Evolutionary conservation across 2,329 filamentous ascomycete species (phyloP).

Genomic region (Cordyceps cicadae): DNA sequence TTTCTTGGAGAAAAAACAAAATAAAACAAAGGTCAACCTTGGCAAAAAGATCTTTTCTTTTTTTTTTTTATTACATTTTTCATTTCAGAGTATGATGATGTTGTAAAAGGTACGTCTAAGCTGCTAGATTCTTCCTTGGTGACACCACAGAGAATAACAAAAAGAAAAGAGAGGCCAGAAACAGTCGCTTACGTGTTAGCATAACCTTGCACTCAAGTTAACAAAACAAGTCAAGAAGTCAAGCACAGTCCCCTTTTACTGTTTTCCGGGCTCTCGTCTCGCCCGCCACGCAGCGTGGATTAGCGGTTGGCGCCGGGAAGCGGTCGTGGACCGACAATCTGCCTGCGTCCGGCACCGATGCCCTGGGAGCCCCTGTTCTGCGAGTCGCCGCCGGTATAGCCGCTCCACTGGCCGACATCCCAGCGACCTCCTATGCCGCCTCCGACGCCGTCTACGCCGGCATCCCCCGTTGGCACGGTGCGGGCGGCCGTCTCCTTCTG

Average conservation of each 20-base stretch:
- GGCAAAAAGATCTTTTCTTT: too few relatives aligned
- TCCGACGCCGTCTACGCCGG: slow-evolving; percentile 52
- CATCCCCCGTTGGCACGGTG: slow-evolving; percentile 39
- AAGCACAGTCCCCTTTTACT: slow-evolving; percentile 9
- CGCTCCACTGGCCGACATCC: slow-evolving; percentile 69
- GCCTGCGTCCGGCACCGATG: slow-evolving; percentile 62
- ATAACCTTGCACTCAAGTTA: neutral
- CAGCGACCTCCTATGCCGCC: slow-evolving; percentile 61
- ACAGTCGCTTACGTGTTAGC: neutral
- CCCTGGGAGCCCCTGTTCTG: slow-evolving; percentile 60
- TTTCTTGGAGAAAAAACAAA: too few relatives aligned
- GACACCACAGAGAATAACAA: neutral
- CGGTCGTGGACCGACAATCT: slow-evolving; percentile 72
- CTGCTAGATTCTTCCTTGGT: neutral
- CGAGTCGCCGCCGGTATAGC: slow-evolving; percentile 66
- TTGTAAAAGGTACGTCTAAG: neutral
- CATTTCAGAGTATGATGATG: neutral
- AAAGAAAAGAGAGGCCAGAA: neutral
- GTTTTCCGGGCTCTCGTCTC: slow-evolving; percentile 11
- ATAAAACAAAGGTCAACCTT: too few relatives aligned
- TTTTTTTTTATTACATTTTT: neutral
- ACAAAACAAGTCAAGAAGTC: neutral
- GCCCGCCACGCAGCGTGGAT: too few relatives aligned
- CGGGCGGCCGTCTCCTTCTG: slow-evolving; percentile 52
- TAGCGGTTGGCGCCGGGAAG: slow-evolving; percentile 36